A percentile compares a stretch with the other conserved stretches of the same genome.
phyloP scores from a whole-genome alignment of 164 flowering plant genomes.

The Amborella trichopoda region DNA sequence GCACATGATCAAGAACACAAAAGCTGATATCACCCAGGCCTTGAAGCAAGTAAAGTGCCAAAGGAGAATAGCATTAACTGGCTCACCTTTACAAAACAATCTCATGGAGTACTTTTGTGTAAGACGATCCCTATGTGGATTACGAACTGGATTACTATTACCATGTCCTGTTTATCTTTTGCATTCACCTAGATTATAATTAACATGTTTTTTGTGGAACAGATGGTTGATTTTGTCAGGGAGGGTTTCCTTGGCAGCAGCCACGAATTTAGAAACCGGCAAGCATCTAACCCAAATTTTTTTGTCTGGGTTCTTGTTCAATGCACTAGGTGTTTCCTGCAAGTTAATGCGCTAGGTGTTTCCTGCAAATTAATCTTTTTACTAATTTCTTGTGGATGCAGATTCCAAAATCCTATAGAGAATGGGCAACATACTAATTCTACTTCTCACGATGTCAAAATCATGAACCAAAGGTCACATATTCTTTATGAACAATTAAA shows the following conservation, averaged over 20 bases:
- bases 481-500: constrained; percentile 92
- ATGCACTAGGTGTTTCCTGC: no score
- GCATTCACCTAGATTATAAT: no score
- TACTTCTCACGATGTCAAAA: constrained; percentile 75
- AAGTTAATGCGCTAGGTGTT: neutral
- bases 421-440: constrained; percentile 96
- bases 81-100: constrained; percentile 97
- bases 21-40: constrained; percentile 84
- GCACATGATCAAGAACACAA: constrained; percentile 87
- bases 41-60: constrained; percentile 92
- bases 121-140: constrained; percentile 26
- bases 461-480: constrained; percentile 96
- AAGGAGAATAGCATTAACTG: constrained; percentile 93
- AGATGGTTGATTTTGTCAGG: constrained; percentile 99
- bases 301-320: no score
- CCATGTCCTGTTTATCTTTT: no score
- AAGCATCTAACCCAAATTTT: constrained; percentile 13
- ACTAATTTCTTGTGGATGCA: constrained; percentile 34
- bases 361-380: constrained; percentile 4
- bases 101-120: constrained; percentile 99
- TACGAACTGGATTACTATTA: no score
- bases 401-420: constrained; percentile 96
- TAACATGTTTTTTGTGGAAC: constrained; percentile 18
- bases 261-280: constrained; percentile 92
- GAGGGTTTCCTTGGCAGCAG: constrained; percentile 99